Evolutionary conservation across 1,284 basidiomycete species (phyloP), one percentile per base, ranked within the genome.

Genomic region (Ceratobasidium sp.): DNA sequence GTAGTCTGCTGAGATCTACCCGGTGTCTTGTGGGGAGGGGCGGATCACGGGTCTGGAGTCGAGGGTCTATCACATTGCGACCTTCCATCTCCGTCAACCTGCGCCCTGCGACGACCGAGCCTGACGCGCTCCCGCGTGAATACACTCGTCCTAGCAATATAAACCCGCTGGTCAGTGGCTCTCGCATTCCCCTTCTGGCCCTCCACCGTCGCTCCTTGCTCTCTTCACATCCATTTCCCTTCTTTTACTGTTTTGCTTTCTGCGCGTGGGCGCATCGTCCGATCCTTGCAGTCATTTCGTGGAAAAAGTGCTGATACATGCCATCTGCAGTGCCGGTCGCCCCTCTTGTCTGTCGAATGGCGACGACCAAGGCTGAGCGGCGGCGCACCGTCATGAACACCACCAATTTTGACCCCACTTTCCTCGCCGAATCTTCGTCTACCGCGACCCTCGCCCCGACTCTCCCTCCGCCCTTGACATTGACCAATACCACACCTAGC

Each of bases 381-480:
- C 54, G 68, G 56, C 54, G 68, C n/a, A 72, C 68, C 27, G 68
- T 72, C 27, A 72, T 72, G 68, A 72, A 72, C 27, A 72, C 68
- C 29, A 48, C 39, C 22, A 48, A 48, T 27, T 72, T 72, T 72
- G 68, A 72, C 68, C 68, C 68, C 41, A 61, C 68, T 31, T 41
- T 72, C 68, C 19, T 72, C 24, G 54, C 68, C 68, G 68, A 51
- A 39, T 16, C 68, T 19, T 24, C 39, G 22, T 59, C 64, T 39
- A 14, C 49, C 2, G 16, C 63, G 9, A 53, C 46, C 1, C 66
- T 54, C 29, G 51, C 39, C 39, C 53, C 53, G 27, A 39, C 39
- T n/a, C 66, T 53, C 29, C 51, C 54, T 43, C 48, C 66, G 9
- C 48, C 51, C 7, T 43, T 37, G 37, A 41, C 61, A 14, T 19